These are phyloP conservation scores for Alopecurus myosuroides DNA, from an alignment of 176 grass and related monocot genomes.

Conservation along the genomic window DNA sequence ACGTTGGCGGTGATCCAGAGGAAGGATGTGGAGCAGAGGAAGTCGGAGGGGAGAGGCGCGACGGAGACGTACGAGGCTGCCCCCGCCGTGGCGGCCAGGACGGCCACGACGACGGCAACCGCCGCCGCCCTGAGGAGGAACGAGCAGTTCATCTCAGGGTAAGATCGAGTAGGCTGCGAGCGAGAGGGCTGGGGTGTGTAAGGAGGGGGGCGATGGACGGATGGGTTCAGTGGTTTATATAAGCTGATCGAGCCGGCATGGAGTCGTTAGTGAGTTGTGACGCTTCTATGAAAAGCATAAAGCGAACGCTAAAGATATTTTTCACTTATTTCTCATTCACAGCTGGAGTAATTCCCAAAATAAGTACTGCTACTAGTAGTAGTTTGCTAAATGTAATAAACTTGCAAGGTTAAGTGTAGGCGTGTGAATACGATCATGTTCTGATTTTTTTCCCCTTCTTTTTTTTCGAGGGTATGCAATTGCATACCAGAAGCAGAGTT, in stretches of 20 bases:
- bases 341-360: neutral
- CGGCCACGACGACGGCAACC: neutral
- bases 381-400: neutral
- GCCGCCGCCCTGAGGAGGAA: conserved; percentile 7
- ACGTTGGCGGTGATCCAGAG: conserved; percentile 48
- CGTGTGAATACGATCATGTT: too few relatives aligned
- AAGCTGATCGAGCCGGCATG: neutral
- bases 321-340: neutral
- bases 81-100: conserved; percentile 16
- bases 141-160: conserved; percentile 19
- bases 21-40: neutral
- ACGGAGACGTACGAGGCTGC: neutral
- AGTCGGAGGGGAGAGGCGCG: neutral
- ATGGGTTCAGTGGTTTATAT: neutral
- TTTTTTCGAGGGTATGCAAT: too few relatives aligned
- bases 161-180: neutral
- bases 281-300: neutral
- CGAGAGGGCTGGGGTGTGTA: neutral
- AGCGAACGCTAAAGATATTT: neutral
- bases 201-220: neutral
- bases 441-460: too few relatives aligned
- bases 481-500: too few relatives aligned
- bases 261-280: neutral
- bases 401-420: too few relatives aligned
- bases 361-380: neutral